Conservation (phyloP, 75 land plant species). For the Azolla pinnata region DNA sequence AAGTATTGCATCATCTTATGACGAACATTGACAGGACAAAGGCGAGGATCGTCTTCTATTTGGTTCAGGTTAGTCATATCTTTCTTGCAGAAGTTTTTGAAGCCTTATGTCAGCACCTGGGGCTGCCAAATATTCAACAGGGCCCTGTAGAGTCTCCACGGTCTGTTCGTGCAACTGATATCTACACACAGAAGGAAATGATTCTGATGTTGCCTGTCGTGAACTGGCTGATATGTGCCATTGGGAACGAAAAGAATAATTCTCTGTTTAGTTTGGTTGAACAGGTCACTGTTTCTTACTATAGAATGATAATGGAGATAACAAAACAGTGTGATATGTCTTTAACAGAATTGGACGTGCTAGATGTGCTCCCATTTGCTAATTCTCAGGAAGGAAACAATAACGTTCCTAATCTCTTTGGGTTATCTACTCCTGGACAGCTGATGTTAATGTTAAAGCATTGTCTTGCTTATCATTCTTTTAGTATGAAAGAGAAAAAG, state of each 20-base stretch:
- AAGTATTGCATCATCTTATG: constrained; percentile 40
- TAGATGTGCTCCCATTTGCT: background rate
- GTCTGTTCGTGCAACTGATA: background rate
- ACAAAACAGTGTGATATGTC: background rate
- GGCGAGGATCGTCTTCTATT: constrained; percentile 37
- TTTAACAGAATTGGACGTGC: background rate
- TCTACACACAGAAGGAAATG: background rate
- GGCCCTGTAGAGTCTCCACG: background rate
- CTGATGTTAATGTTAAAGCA: constrained; percentile 32
- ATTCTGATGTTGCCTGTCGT: background rate
- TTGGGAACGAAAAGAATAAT: background rate
- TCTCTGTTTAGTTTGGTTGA: background rate
- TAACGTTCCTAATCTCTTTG: constrained; percentile 3
- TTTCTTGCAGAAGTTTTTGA: constrained; percentile 32
- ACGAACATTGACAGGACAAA: constrained; percentile 24
- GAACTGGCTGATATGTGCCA: constrained; percentile 1
- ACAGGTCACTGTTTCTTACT: background rate
- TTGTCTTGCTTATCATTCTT: constrained; percentile 18
- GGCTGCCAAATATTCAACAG: background rate
- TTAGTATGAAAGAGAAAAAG: constrained; percentile 22
- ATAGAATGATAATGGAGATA: background rate
- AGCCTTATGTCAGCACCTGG: background rate
- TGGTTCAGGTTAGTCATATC: constrained; percentile 45
- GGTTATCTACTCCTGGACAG: constrained; percentile 38
- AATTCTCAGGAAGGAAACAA: background rate